These are phyloP conservation scores for Onygenales sp. DNA, from an alignment of 2,329 filamentous ascomycete genomes.

Conservation along the genomic window DNA sequence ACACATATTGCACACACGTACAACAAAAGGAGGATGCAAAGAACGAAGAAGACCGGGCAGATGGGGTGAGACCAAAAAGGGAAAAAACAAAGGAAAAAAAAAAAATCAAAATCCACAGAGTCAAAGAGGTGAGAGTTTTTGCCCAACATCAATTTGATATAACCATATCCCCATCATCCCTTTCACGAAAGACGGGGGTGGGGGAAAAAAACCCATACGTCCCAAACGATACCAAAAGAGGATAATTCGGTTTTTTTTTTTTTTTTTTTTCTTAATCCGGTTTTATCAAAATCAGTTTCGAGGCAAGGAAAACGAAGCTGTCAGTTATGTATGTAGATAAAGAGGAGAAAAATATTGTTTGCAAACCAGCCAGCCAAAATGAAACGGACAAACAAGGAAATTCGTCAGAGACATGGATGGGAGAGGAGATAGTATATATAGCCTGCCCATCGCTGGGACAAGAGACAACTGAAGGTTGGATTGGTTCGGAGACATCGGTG, in stretches of 20 bases:
- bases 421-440: not conserved
- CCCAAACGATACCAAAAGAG: too few relatives aligned
- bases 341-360: too few relatives aligned
- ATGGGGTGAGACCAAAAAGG: not conserved
- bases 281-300: not conserved
- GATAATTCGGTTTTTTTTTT: not conserved
- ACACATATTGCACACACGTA: too few relatives aligned
- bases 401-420: conserved; percentile 8
- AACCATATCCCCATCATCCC: not conserved
- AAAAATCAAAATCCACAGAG: not conserved
- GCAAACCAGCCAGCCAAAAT: not conserved
- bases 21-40: too few relatives aligned
- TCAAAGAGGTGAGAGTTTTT: not conserved
- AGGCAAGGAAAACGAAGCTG: not conserved
- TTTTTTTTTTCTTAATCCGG: not conserved
- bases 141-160: not conserved
- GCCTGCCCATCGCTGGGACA: not conserved
- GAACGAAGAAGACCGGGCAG: too few relatives aligned
- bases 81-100: not conserved
- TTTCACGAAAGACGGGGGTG: not conserved
- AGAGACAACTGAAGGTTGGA: not conserved
- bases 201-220: too few relatives aligned
- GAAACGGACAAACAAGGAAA: conserved; percentile 8
- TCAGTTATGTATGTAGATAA: too few relatives aligned
- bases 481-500: not conserved